A percentile compares a stretch with the other conserved stretches of the same genome.
Evolutionary conservation across 345 rosid genomes (phyloP).

Genomic region (Corchorus olitorius): DNA sequence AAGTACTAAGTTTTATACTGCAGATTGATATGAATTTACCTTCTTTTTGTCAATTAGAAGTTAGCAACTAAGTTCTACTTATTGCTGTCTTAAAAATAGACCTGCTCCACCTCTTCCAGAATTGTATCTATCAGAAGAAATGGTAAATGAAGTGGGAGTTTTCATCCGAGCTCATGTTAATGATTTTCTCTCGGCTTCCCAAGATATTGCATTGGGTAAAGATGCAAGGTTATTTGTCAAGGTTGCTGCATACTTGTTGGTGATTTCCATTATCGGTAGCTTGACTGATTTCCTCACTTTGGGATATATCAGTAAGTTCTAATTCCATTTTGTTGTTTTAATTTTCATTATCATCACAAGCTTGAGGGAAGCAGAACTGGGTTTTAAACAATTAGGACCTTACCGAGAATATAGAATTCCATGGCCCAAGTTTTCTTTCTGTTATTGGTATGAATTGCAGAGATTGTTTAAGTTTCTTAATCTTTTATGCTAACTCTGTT

Average conservation of each 20-base stretch:
- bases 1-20: not conserved
- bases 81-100: constrained; percentile 41
- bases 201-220: constrained; percentile 77
- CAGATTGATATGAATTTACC: not conserved
- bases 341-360: not conserved
- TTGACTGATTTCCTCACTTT: constrained; percentile 72
- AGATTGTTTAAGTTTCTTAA: not conserved
- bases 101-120: constrained; percentile 90
- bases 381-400: too few species aligned
- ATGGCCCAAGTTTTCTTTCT: not conserved
- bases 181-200: constrained; percentile 57
- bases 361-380: not conserved
- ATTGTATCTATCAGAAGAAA: constrained; percentile 71
- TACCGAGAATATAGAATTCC: not conserved
- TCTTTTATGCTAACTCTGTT: not conserved
- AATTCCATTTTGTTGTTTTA: not conserved
- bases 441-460: not conserved
- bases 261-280: constrained; percentile 67
- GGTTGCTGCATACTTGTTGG: constrained; percentile 58
- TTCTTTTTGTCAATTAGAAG: constrained; percentile 4
- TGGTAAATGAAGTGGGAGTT: constrained; percentile 51
- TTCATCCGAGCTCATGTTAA: constrained; percentile 52
- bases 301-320: constrained; percentile 67
- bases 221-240: constrained; percentile 62
- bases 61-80: constrained; percentile 17